Percentiles rank a stretch among this genome's conserved stretches.
phyloP scores from a whole-genome alignment of 441 rosid genomes.

The Flueggea neowawraea region DNA sequence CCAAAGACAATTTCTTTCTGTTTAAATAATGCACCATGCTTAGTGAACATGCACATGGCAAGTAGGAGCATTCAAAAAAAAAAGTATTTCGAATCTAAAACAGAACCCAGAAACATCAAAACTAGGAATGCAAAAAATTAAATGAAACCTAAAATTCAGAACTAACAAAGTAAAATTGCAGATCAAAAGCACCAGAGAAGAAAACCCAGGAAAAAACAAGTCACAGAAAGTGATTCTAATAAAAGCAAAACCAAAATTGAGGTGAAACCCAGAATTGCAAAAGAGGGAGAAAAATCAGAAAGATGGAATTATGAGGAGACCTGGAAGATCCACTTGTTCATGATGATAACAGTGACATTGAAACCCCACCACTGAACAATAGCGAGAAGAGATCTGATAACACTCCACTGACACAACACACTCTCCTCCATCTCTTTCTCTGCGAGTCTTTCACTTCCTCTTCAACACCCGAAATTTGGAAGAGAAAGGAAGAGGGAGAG shows the following conservation, averaged over 20 bases:
- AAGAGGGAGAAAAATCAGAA: background rate
- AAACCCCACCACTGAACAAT: conserved; percentile 97
- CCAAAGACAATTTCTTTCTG: no score
- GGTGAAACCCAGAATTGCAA: background rate
- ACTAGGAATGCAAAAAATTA: no score
- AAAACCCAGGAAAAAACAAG: no score
- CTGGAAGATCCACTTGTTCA: conserved; percentile 99
- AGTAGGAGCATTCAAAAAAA: background rate
- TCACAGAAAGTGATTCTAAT: background rate
- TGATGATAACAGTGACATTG: conserved; percentile 95
- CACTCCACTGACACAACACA: conserved; percentile 50
- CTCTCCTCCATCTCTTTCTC: conserved; percentile 60
- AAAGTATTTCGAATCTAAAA: no score
- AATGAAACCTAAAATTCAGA: no score
- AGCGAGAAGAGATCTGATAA: conserved; percentile 88
- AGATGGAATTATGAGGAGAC: conserved; percentile 25
- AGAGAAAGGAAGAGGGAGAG: conserved; percentile 1
- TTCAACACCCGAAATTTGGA: conserved; percentile 15
- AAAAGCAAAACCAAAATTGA: background rate
- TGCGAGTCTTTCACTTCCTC: conserved; percentile 4
- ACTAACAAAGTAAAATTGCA: no score
- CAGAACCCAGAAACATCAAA: no score
- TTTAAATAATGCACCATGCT: background rate
- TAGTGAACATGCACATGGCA: conserved; percentile 1
- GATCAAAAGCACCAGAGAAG: no score